Evolutionary conservation across 2,329 filamentous ascomycete species (phyloP), one percentile per base, ranked within the genome.

Genomic region (Scopulariopsis brevicaulis): DNA sequence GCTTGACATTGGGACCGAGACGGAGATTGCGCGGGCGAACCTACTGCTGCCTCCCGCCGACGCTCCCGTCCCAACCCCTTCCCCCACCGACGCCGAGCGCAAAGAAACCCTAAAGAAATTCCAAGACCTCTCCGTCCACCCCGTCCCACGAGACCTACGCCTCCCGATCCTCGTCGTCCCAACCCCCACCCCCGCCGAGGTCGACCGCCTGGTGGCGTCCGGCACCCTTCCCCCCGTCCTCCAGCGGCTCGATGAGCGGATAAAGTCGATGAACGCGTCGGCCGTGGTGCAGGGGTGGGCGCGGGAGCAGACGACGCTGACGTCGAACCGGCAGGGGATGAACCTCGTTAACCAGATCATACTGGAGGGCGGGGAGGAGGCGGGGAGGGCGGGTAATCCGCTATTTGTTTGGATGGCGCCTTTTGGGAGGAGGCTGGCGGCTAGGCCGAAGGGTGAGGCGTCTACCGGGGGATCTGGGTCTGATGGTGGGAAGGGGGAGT

Each of bases 281-380:
- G 70, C 72, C 25, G 73, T 72, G 60, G 66, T 74, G 64, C 69
- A 73, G 28, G 72, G 72, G 4, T 74, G 73, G 73, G 67, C 64
- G 18, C 64, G 61, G 14, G 65, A 65, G 10, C 50, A 69, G 2
- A 65, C 65, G 22, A 74, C 71, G 1, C 53, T 74, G 1, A 74
- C 73, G 7, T 73, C 71, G 5, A 74, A 74, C 57, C 73, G 72
- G 62, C 73, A 75, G 62, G 66, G 48, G n/a, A 56, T 56, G 54
- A 59, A 59, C 32, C 20, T 56, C 15, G 11, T 59, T 1, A 56
- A 59, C 48, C 53, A 54, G 43, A 53, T 56, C 15, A 14, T 59
- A 8, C 24, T n/a, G 22, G 58, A 56, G 43, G 35, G 53, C 4
- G 58, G 40, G 2, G 32, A 56, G 18, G 57, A 34, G 50, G 51